Evolutionary conservation across 768 basidiomycete species (phyloP).

Genomic region (Hericium erinaceus): DNA sequence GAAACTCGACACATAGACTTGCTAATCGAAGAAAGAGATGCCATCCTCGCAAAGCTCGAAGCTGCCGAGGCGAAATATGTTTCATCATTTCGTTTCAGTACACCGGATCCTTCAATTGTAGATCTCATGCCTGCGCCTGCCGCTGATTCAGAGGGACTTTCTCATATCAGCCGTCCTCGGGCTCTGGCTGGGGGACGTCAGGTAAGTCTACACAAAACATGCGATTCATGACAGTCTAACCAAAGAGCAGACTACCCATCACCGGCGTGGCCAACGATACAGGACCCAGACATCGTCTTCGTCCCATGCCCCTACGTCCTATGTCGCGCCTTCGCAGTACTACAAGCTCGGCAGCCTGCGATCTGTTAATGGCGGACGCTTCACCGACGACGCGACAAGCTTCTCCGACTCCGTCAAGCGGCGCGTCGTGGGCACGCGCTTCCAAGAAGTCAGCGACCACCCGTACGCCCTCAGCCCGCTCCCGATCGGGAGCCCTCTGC

Average conservation of each 20-base stretch:
- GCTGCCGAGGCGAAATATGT: conserved; percentile 75
- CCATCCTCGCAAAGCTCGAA: conserved; percentile 71
- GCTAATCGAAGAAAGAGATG: conserved; percentile 68
- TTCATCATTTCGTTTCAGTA: conserved; percentile 61
- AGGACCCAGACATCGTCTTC: conserved; percentile 55
- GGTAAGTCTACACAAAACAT: conserved; percentile 11
- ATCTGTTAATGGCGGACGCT: conserved; percentile 51
- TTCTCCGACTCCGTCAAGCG: conserved; percentile 53
- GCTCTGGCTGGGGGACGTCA: conserved; percentile 30
- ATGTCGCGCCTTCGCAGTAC: conserved; percentile 71
- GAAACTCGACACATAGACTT: conserved; percentile 59
- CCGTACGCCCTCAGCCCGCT: conserved; percentile 49
- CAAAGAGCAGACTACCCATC: conserved; percentile 24
- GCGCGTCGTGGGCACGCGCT: conserved; percentile 57
- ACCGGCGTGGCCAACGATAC: conserved; percentile 42
- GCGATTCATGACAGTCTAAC: background rate
- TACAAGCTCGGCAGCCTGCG: conserved; percentile 61
- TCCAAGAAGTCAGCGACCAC: conserved; percentile 62
- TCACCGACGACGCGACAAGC: conserved; percentile 38
- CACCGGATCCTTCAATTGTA: conserved; percentile 62
- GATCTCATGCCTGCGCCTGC: conserved; percentile 34
- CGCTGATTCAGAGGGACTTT: conserved; percentile 31
- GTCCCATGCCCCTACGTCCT: conserved; percentile 67
- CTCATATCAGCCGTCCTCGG: conserved; percentile 62
- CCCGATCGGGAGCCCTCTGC: conserved; percentile 50